Evolutionary conservation across 2,329 filamentous ascomycete genomes (phyloP).

Genomic region (Fusarium pseudograminearum): DNA sequence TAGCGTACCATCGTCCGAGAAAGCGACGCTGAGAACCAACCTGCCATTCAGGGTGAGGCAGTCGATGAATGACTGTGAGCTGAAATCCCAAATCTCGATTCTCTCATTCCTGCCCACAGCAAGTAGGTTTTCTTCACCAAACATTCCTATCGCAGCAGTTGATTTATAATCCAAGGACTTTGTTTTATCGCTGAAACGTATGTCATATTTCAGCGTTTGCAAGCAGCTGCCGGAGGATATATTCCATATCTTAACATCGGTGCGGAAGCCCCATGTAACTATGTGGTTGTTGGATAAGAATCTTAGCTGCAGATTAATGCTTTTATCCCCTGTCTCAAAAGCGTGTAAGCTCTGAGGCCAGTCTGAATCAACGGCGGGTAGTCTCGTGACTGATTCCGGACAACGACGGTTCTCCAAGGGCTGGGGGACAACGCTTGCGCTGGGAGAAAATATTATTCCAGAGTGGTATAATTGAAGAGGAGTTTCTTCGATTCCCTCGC

Average conservation of each 20-base stretch:
- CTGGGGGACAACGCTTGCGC: neutral
- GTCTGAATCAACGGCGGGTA: neutral
- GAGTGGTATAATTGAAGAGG: neutral
- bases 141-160: neutral
- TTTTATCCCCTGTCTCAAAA: fast-evolving
- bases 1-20: neutral
- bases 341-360: neutral
- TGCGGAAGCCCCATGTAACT: fast-evolving
- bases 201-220: neutral
- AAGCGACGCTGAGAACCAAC: neutral
- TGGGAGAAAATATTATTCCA: neutral
- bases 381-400: neutral
- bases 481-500: fast-evolving
- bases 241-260: neutral
- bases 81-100: neutral
- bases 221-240: neutral
- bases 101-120: neutral
- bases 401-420: neutral
- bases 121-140: neutral
- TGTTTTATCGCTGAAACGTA: no score
- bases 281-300: neutral
- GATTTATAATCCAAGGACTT: no score
- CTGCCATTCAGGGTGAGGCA: fast-evolving
- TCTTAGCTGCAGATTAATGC: fast-evolving
- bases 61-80: neutral